phyloP scores from a whole-genome alignment of 345 rosid genomes.

The Gynandropsis gynandra region DNA sequence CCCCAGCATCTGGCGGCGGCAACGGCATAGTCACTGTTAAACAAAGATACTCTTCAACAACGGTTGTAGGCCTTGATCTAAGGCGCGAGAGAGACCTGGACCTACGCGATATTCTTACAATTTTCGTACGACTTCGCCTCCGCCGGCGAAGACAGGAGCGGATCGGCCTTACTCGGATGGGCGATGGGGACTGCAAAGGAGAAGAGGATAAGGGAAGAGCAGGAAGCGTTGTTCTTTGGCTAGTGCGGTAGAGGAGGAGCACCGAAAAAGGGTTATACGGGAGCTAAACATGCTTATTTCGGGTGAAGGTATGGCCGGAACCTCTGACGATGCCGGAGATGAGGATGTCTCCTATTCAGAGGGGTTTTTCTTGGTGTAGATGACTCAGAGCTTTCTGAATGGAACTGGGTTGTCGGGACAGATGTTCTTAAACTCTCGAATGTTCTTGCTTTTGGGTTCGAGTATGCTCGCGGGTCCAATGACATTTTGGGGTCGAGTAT shows the following conservation, averaged over 20 bases:
- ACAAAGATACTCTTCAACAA: slow-evolving; percentile 81
- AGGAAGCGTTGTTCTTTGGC: slow-evolving; percentile 22
- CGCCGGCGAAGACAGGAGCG: too few relatives aligned
- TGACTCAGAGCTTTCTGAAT: slow-evolving; percentile 70
- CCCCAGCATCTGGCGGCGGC: background rate
- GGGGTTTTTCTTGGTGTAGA: slow-evolving; percentile 88
- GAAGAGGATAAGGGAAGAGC: slow-evolving; percentile 54
- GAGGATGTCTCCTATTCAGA: slow-evolving; percentile 91
- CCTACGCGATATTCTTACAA: slow-evolving; percentile 96
- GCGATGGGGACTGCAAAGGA: slow-evolving; percentile 90
- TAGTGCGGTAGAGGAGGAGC: slow-evolving; percentile 94
- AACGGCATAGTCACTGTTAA: too few relatives aligned
- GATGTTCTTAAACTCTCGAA: slow-evolving; percentile 33
- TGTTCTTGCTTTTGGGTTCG: slow-evolving; percentile 65
- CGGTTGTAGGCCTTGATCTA: slow-evolving; percentile 75
- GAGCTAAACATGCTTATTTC: slow-evolving; percentile 78
- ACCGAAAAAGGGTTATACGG: slow-evolving; percentile 65
- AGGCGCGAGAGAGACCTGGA: slow-evolving; percentile 64
- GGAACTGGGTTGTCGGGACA: slow-evolving; percentile 64
- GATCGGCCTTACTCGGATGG: slow-evolving; percentile 79
- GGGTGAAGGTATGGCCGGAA: slow-evolving; percentile 29
- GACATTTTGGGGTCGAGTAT: slow-evolving; percentile 63
- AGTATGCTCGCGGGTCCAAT: slow-evolving; percentile 47
- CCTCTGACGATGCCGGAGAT: slow-evolving; percentile 47
- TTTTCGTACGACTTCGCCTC: slow-evolving; percentile 51